Conservation (phyloP, 768 basidiomycete species). For the Agrocybe pediades region DNA sequence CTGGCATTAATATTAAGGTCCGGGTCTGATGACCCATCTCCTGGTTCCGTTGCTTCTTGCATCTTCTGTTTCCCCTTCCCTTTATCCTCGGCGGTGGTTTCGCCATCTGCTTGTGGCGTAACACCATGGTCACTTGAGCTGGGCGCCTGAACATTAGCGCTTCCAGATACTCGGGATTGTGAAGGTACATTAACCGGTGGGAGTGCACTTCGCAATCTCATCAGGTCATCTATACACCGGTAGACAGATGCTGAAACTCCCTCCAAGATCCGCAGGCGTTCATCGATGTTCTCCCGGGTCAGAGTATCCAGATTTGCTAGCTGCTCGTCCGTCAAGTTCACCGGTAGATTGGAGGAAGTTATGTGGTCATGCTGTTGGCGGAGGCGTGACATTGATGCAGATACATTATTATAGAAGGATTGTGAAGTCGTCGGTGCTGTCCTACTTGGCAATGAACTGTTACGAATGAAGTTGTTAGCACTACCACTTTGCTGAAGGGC, state of each 20-base stretch:
- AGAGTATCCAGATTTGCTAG: constrained; percentile 62
- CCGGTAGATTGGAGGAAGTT: constrained; percentile 45
- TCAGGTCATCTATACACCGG: constrained; percentile 77
- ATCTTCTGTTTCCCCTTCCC: constrained; percentile 17
- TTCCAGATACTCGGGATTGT: background rate
- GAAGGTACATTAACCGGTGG: constrained; percentile 35
- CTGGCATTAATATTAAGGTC: background rate
- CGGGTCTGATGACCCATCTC: background rate
- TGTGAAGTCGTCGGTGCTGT: background rate
- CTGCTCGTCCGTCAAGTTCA: constrained; percentile 59
- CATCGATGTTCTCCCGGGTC: constrained; percentile 83
- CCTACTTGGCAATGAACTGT: background rate
- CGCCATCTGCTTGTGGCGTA: background rate
- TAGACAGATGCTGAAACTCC: constrained; percentile 75
- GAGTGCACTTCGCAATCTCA: constrained; percentile 72
- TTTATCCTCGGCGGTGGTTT: background rate
- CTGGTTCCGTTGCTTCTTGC: constrained; percentile 9
- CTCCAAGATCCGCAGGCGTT: constrained; percentile 77
- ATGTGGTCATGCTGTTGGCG: constrained; percentile 16
- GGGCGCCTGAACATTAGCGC: background rate
- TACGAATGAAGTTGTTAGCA: background rate
- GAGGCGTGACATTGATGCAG: background rate
- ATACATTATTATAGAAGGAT: background rate
- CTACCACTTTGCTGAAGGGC: background rate
- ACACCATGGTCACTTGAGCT: background rate